phyloP scores from a whole-genome alignment of 2,329 filamentous ascomycete species.

The Aureobasidium leucospermi region DNA sequence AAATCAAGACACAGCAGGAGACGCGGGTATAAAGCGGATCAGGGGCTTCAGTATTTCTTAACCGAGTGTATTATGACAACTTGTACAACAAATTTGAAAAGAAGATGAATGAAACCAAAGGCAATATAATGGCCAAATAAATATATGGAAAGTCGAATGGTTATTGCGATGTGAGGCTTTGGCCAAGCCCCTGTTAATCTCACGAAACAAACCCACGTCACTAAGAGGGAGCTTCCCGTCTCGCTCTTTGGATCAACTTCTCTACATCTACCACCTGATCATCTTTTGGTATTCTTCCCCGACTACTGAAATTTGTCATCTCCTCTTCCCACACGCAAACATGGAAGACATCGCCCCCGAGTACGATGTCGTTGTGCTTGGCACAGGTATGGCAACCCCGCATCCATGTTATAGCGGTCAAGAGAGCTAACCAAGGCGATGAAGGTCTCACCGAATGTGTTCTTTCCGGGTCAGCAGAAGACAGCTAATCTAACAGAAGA shows the following conservation, averaged over 20 bases:
- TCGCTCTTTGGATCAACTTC: conserved; percentile 1
- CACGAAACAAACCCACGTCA: conserved; percentile 9
- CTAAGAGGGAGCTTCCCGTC: conserved; percentile 2
- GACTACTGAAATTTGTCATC: not conserved
- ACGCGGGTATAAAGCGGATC: not conserved
- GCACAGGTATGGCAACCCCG: conserved; percentile 65
- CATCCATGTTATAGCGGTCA: conserved; percentile 11
- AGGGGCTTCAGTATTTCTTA: not conserved
- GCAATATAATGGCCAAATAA: conserved; percentile 6
- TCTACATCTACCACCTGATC: not conserved
- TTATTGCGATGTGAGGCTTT: conserved; percentile 4
- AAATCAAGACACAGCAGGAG: conserved; percentile 5
- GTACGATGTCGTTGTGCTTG: conserved; percentile 97
- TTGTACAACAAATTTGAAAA: conserved; percentile 1
- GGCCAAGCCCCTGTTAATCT: conserved; percentile 13
- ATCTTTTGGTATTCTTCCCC: not conserved
- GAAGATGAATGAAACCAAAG: not conserved
- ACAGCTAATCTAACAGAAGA: not conserved
- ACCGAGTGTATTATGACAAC: conserved; percentile 10
- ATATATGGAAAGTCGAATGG: not conserved
- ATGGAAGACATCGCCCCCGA: conserved; percentile 99
- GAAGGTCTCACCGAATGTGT: conserved; percentile 96
- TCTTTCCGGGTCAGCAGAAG: conserved; percentile 72
- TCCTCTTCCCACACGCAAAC: conserved; percentile 25
- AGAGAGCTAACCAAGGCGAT: conserved; percentile 18